These are phyloP conservation scores for Dipodascus albidus DNA, from an alignment of 805 yeast species.

Conservation along the genomic window DNA sequence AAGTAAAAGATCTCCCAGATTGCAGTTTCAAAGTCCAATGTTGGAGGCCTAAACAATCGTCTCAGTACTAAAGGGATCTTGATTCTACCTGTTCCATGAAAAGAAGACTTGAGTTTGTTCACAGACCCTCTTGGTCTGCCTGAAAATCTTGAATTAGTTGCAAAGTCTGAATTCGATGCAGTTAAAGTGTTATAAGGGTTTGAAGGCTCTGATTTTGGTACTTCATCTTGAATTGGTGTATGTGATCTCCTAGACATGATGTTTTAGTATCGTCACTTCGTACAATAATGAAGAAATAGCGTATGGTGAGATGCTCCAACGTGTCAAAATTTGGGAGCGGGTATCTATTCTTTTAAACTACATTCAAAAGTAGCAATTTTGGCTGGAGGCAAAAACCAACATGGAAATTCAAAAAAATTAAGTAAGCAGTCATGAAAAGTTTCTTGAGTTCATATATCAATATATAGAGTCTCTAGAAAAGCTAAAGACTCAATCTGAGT, in stretches of 20 bases:
- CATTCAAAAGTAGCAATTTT: not conserved
- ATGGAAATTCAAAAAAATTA: no score
- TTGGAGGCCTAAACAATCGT: slow-evolving; percentile 56
- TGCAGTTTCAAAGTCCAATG: slow-evolving; percentile 87
- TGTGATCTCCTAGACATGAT: not conserved
- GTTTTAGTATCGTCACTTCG: no score
- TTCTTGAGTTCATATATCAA: no score
- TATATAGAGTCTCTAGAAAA: no score
- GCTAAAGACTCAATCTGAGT: no score
- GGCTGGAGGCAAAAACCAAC: not conserved
- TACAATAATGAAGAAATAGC: no score
- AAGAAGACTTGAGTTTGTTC: not conserved
- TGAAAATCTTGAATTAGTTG: not conserved
- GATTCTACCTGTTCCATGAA: not conserved
- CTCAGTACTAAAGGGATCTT: slow-evolving; percentile 10
- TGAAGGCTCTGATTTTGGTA: not conserved
- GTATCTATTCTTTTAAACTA: not conserved
- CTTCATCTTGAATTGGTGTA: not conserved
- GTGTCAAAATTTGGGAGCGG: not conserved
- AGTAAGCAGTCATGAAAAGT: no score
- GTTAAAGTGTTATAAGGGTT: not conserved
- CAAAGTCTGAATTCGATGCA: not conserved
- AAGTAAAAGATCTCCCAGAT: slow-evolving; percentile 79
- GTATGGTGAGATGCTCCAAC: not conserved
- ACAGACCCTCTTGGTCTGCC: not conserved